A percentile compares a stretch with the other conserved stretches of the same genome.
Conservation (phyloP, 371 early-diverging fungal species). For the Mucor circinelloides region DNA sequence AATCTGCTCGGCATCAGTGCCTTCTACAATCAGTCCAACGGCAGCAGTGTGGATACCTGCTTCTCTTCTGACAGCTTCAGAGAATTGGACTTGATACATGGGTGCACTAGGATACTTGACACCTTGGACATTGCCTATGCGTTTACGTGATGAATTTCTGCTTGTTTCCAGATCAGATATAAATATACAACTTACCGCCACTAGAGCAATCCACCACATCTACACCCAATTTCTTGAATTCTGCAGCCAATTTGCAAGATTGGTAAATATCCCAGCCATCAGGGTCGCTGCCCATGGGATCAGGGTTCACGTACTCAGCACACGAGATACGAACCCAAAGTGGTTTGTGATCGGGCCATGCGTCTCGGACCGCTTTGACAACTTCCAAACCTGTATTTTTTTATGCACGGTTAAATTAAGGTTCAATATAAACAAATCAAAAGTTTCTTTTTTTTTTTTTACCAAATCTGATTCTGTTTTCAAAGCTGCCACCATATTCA, state of each 20-base stretch:
- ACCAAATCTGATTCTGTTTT: constrained; percentile 56
- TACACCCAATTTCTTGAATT: constrained; percentile 64
- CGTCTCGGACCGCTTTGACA: constrained; percentile 61
- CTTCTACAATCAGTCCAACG: constrained; percentile 75
- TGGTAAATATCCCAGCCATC: constrained; percentile 70
- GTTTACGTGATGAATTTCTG: no score
- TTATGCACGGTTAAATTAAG: neutral
- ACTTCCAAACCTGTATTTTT: constrained; percentile 52
- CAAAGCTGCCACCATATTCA: constrained; percentile 77
- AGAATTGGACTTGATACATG: constrained; percentile 72
- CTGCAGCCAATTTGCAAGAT: constrained; percentile 56
- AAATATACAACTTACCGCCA: constrained; percentile 58
- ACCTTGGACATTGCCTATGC: constrained; percentile 16
- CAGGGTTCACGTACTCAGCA: constrained; percentile 59
- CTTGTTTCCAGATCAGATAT: no score
- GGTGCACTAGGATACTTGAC: constrained; percentile 58
- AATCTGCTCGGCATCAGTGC: constrained; percentile 70
- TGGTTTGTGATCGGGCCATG: constrained; percentile 80
- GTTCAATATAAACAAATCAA: neutral
- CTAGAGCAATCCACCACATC: constrained; percentile 76
- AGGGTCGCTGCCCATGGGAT: constrained; percentile 32
- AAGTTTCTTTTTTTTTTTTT: neutral
- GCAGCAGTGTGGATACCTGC: constrained; percentile 64
- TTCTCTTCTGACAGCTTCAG: constrained; percentile 57
- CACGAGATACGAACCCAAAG: constrained; percentile 80